phyloP scores from a whole-genome alignment of 1,284 basidiomycete genomes.

The Leccinum laetum region DNA sequence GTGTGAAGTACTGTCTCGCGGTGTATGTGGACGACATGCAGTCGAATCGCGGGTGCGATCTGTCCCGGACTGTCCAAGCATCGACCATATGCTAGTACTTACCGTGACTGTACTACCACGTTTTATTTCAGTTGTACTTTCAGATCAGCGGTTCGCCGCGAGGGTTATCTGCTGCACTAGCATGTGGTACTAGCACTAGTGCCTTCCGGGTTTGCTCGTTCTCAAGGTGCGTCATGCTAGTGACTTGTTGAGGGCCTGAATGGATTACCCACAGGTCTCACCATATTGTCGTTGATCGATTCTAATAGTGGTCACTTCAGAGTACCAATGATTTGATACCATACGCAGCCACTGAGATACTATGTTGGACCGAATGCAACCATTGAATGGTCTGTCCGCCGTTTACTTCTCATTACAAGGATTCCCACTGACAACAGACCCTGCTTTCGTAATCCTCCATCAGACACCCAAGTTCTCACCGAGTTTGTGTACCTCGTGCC shows the following conservation, averaged over 20 bases:
- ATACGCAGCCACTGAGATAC: neutral
- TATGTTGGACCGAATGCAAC: neutral
- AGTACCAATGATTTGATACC: neutral
- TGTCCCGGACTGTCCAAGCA: neutral
- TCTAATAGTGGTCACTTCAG: neutral
- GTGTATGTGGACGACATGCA: too few relatives aligned
- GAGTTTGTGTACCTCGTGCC: neutral
- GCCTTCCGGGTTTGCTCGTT: neutral
- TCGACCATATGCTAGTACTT: constrained; percentile 2
- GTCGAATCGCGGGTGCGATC: too few relatives aligned
- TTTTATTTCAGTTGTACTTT: neutral
- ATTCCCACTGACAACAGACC: constrained; percentile 7
- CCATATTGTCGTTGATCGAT: neutral
- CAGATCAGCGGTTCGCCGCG: neutral
- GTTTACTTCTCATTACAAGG: neutral
- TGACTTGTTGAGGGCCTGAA: neutral
- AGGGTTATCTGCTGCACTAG: neutral
- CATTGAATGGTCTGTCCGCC: neutral
- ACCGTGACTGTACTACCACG: neutral
- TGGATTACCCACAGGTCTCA: neutral
- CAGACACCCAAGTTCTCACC: neutral
- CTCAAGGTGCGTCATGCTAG: neutral
- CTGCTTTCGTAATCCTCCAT: neutral
- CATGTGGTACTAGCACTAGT: neutral
- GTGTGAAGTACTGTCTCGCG: too few relatives aligned